Evolutionary conservation across 352 stramenopile genomes (phyloP).

Genomic region (Phytophthora boehmeriae): DNA sequence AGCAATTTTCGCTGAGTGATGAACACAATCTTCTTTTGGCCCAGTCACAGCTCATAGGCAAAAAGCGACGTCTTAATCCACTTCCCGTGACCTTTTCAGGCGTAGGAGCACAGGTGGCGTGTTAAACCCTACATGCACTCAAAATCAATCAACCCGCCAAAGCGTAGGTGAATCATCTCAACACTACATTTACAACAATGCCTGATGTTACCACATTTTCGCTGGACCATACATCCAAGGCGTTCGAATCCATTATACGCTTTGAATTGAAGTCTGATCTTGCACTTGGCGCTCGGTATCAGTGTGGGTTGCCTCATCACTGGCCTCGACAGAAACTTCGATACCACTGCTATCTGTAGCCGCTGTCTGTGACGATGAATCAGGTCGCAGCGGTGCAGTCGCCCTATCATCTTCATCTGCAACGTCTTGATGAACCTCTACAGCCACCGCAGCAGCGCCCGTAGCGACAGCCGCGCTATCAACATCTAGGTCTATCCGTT

Average conservation of each 20-base stretch:
- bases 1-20: too few species aligned
- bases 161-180: too few species aligned
- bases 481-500: conserved; percentile 14
- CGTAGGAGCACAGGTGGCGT: too few species aligned
- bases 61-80: too few species aligned
- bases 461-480: not conserved
- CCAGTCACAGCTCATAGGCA: too few species aligned
- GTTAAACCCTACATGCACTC: too few species aligned
- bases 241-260: conserved; percentile 13
- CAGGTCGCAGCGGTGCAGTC: conserved; percentile 11
- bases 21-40: too few species aligned
- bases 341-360: conserved; percentile 4
- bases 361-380: conserved; percentile 6
- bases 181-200: conserved; percentile 21
- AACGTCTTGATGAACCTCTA: conserved; percentile 19
- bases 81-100: too few species aligned
- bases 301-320: not conserved
- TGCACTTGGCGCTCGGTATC: conserved; percentile 4
- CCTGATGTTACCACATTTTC: not conserved
- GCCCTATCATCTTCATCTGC: conserved; percentile 14
- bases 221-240: not conserved
- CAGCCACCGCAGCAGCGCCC: conserved; percentile 7
- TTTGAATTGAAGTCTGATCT: conserved; percentile 25
- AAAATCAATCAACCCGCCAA: conserved; percentile 18
- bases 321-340: conserved; percentile 9